A percentile compares a stretch with the other conserved stretches of the same genome.
These are phyloP conservation scores for Trichoderma asperelloides DNA, from an alignment of 495 filamentous ascomycete genomes.

Conservation along the genomic window DNA sequence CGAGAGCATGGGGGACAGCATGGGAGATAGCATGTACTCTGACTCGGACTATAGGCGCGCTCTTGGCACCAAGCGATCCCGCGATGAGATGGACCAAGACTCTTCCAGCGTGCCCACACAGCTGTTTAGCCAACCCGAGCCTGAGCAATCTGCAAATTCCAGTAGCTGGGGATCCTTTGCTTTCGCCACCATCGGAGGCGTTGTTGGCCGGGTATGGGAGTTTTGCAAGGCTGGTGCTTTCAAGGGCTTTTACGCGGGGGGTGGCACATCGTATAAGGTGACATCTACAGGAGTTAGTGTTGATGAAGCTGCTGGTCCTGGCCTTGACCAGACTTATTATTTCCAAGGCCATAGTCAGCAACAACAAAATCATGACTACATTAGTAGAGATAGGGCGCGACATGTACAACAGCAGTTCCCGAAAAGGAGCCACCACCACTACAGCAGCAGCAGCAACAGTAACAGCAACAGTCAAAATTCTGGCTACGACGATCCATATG, in stretches of 20 bases:
- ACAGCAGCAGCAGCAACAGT: background rate
- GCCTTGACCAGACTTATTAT: slow-evolving; percentile 8
- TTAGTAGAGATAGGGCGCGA: background rate
- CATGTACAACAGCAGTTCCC: background rate
- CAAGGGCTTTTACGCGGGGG: slow-evolving; percentile 76
- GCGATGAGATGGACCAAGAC: slow-evolving; percentile 20
- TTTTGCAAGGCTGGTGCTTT: slow-evolving; percentile 71
- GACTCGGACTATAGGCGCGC: slow-evolving; percentile 45
- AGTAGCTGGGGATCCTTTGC: slow-evolving; percentile 39
- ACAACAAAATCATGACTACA: background rate
- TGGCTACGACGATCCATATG: background rate
- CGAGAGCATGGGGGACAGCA: slow-evolving; percentile 41
- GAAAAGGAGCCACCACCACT: background rate
- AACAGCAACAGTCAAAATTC: background rate
- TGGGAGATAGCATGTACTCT: slow-evolving; percentile 29
- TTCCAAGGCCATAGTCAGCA: background rate
- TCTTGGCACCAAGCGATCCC: slow-evolving; percentile 28
- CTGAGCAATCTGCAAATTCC: background rate
- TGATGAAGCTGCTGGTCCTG: background rate
- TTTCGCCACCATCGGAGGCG: slow-evolving; percentile 37
- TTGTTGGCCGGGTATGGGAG: slow-evolving; percentile 72
- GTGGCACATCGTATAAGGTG: slow-evolving; percentile 34
- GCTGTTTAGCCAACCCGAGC: slow-evolving; percentile 7
- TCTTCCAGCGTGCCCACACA: background rate
- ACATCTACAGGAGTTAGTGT: background rate